phyloP scores from a whole-genome alignment of 169 alveolate genomes.

The Fabrea salina region DNA sequence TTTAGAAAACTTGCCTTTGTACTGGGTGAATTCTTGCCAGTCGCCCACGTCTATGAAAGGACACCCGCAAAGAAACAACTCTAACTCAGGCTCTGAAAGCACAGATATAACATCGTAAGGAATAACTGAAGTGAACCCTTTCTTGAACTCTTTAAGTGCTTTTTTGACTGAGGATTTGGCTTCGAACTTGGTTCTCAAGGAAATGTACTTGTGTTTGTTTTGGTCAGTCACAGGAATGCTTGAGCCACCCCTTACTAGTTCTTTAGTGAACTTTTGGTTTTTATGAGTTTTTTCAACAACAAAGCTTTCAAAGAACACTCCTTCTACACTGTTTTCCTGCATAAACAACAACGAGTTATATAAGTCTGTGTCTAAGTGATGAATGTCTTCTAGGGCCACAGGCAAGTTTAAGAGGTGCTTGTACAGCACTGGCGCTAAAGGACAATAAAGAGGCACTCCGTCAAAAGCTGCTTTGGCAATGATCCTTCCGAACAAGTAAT shows the following conservation, averaged over 20 bases:
- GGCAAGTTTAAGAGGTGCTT: conserved; percentile 49
- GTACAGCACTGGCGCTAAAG: conserved; percentile 51
- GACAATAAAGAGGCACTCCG: conserved; percentile 59
- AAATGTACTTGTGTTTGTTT: conserved; percentile 43
- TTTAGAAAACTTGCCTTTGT: conserved; percentile 59
- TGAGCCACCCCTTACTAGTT: conserved; percentile 25
- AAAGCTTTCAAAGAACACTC: conserved; percentile 1
- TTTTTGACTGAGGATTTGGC: not conserved
- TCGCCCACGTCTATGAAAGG: conserved; percentile 71
- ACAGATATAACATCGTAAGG: conserved; percentile 51
- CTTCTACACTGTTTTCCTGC: conserved; percentile 20
- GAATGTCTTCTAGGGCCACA: conserved; percentile 49
- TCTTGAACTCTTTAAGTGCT: conserved; percentile 33
- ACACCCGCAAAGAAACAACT: conserved; percentile 58
- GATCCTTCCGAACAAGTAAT: conserved; percentile 62
- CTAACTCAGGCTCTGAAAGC: conserved; percentile 66
- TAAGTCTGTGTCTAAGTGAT: conserved; percentile 42
- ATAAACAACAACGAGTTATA: conserved; percentile 47
- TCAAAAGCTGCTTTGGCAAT: conserved; percentile 73
- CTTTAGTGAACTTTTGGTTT: not conserved
- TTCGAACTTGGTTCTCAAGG: conserved; percentile 33
- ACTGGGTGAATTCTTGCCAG: conserved; percentile 65
- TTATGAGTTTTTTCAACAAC: not conserved
- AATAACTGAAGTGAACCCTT: conserved; percentile 63
- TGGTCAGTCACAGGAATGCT: conserved; percentile 23